Base-by-base conservation (phyloP, 2,329 filamentous ascomycete genomes). In the Bimuria novae-zelandiae region DNA sequence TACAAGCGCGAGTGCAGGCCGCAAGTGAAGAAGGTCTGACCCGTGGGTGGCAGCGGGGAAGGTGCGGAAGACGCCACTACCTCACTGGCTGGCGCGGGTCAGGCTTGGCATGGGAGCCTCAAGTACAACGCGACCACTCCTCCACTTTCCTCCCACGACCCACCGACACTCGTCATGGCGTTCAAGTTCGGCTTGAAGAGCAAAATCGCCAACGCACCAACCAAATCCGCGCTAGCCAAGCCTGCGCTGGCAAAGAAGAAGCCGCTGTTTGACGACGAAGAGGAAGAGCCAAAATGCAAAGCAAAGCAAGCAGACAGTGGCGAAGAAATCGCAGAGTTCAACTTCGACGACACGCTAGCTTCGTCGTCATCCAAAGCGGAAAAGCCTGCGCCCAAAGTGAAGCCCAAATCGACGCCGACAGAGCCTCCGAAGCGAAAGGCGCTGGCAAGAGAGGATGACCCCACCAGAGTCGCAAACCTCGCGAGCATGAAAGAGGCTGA, bases 401-500 rank as follows among this genome's bases (percentile, higher is more conserved):
- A 75, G 49, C 60, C 60, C 49, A 70, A 67, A 71, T 60, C 60
- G 48, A 70, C 64, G 23, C 65, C 62, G 10, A 52, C 66, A 8
- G 63, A 60, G 27, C 70, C 71, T 21, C 73, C 70, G 3, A 67
- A 67, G 6, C 67, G 61, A 72, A 81, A 51, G 74, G 76, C 58
- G 4, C 60, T 63, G 21, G 54, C 61, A 2, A 70, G 64, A 67
- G 64, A 73, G 46, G 64, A 65, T 51, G 67, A 65, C 47, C 70
- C 73, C n/a, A 68, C 68, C 6, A 63, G 59, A 25, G 68, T 74
- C 67, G 87, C 84, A 61, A 88, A 92, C 65, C 80, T 90, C 1
- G 89, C 89, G 3, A 84, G 84, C 63, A 76, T 83, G 1, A 78
- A 87, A 27, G 78, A 84, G 25, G 84, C 88, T 22, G 82, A 84